Base-by-base conservation (phyloP, 768 basidiomycete genomes). In the Leccinellum rugosiceps region DNA sequence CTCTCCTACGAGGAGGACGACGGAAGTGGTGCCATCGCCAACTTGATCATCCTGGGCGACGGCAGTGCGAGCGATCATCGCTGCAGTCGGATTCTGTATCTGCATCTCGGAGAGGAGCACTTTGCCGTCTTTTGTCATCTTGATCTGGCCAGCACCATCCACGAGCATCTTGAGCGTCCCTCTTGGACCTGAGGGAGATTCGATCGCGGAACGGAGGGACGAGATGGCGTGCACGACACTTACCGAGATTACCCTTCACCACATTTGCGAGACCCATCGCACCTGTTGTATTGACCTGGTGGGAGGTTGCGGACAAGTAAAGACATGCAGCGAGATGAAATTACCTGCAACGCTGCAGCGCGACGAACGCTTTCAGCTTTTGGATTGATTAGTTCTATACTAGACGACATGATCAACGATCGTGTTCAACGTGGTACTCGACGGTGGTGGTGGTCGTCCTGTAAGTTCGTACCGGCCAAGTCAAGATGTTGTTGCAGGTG, bases 91-190 rank as follows among this genome's bases (percentile, higher is more conserved):
- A 73, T 99, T 98, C 76, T 92, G 90, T 65, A 99, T 99, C 77
- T 98, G 97, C 97, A 99, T 99, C 78, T 99, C 97, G 43, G 94
- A 96, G 57, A 99, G 80, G 55, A 99, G 77, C 43, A 98, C 96
- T 77, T 99, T 99, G 61, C 97, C 97, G 69, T 98, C 97, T 80
- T 98, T 99, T 62, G 97, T 98, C 92, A 99, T 95, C 83, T 98
- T 99, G 74, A 99, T 95, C 77, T 94, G 92, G 10, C 97, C 97
- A 14, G 95, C 81, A 56, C 97, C 97, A 74, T 98, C 97, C 44
- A 99, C 97, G 52, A 99, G 86, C 96, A 99, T 98, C 80, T 99
- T 99, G 64, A 98, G 83, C 0, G 97, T 98, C 58, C 97, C 97
- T 75, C 96, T 80, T 19, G 97, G 97, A 47, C 96, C 95, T 96